Conservation (phyloP, 345 rosid species). For the Salix udensis region DNA sequence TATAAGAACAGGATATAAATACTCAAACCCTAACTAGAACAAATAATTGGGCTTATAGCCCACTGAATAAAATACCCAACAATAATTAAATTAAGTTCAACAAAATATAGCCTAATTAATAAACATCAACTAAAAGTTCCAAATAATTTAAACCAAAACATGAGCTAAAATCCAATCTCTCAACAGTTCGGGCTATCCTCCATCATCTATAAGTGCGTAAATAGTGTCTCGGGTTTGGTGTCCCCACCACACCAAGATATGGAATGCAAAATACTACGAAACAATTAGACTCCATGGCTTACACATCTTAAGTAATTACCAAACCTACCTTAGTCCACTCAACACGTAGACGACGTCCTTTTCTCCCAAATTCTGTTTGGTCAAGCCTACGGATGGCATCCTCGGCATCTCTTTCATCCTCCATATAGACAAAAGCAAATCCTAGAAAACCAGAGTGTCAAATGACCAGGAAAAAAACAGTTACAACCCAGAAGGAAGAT, state of each 20-base stretch:
- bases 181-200: too few relatives aligned
- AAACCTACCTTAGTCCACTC: conserved; percentile 80
- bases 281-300: not conserved
- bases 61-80: too few relatives aligned
- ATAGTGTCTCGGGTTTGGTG: too few relatives aligned
- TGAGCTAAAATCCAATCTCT: too few relatives aligned
- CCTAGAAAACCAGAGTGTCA: conserved; percentile 35
- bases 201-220: too few relatives aligned
- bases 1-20: too few relatives aligned
- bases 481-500: not conserved
- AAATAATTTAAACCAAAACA: too few relatives aligned
- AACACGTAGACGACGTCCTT: conserved; percentile 83
- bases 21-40: too few relatives aligned
- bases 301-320: not conserved
- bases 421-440: conserved; percentile 86
- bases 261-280: not conserved
- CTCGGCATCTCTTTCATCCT: conserved; percentile 87
- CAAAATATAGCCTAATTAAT: too few relatives aligned
- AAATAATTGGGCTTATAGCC: too few relatives aligned
- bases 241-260: not conserved
- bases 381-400: conserved; percentile 86
- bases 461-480: not conserved
- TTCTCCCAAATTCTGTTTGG: conserved; percentile 62
- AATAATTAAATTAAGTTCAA: too few relatives aligned
- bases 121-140: too few relatives aligned